phyloP scores from a whole-genome alignment of 2,329 filamentous ascomycete species.

The Phaeosphaeriaceae sp. region DNA sequence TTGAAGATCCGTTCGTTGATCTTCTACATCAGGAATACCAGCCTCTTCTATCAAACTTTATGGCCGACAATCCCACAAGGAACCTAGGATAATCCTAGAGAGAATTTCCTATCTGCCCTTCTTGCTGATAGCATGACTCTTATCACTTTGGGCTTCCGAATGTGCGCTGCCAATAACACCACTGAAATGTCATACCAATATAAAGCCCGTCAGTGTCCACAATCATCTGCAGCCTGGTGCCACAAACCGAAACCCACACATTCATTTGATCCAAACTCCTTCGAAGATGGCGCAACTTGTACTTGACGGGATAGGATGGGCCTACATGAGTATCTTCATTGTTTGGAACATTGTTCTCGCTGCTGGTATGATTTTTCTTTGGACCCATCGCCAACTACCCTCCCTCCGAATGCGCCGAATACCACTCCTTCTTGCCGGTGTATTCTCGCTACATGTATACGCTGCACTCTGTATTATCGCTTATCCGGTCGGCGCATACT shows the following conservation, averaged over 20 bases:
- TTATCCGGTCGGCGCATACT: slow-evolving; percentile 34
- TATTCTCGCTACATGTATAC: slow-evolving; percentile 36
- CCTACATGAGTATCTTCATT: slow-evolving; percentile 25
- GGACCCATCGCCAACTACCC: slow-evolving; percentile 35
- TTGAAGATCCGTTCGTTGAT: too few species aligned
- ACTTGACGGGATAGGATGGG: slow-evolving; percentile 22
- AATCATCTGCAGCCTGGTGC: neutral
- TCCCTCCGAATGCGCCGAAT: slow-evolving; percentile 41
- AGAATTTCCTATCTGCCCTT: neutral
- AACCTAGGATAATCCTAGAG: neutral
- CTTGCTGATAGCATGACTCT: neutral
- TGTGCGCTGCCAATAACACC: too few species aligned
- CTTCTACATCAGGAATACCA: too few species aligned
- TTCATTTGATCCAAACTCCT: neutral
- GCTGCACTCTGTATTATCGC: slow-evolving; percentile 27
- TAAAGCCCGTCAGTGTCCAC: neutral
- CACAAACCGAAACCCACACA: neutral
- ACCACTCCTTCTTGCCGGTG: slow-evolving; percentile 33
- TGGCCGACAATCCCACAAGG: neutral
- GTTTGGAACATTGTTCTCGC: slow-evolving; percentile 24
- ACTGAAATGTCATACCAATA: neutral
- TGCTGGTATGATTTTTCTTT: slow-evolving; percentile 24
- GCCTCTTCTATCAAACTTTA: too few species aligned
- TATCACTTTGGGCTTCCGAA: neutral
- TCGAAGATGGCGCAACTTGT: slow-evolving; percentile 21